phyloP scores from a whole-genome alignment of 2,329 filamentous ascomycete species.

The Trichoderma citrinoviride region DNA sequence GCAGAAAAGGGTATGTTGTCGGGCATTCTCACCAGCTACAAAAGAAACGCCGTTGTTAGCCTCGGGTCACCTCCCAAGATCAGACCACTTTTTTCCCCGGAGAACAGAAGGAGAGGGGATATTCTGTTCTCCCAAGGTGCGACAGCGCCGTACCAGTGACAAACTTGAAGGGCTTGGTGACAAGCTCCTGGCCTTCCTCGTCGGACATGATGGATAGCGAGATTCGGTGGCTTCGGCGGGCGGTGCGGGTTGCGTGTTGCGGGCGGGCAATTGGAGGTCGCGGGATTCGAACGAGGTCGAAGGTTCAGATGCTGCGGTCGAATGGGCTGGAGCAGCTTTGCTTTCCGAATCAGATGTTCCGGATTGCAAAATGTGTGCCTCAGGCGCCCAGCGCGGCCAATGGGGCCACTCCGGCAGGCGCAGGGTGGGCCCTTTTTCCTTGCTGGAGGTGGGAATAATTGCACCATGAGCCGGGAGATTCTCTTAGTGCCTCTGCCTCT shows the following conservation, averaged over 20 bases:
- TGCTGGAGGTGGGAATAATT: conserved; percentile 29
- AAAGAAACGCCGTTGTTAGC: conserved; percentile 38
- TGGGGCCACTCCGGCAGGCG: conserved; percentile 31
- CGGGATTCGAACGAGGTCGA: conserved; percentile 30
- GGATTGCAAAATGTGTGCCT: conserved; percentile 39
- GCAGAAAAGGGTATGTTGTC: conserved; percentile 24
- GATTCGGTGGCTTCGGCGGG: conserved; percentile 26
- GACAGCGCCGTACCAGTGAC: conserved; percentile 75
- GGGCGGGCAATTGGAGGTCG: conserved; percentile 9
- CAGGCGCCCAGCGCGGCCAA: conserved; percentile 38
- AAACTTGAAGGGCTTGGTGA: conserved; percentile 99
- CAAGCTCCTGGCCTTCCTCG: conserved; percentile 70
- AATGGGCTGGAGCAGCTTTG: conserved; percentile 28
- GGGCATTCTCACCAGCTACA: conserved; percentile 45
- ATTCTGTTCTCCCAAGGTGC: conserved; percentile 23
- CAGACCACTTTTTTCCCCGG: conserved; percentile 35
- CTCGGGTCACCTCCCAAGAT: conserved; percentile 34
- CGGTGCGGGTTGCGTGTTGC: conserved; percentile 35
- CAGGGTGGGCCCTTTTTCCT: conserved; percentile 27
- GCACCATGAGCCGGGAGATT: conserved; percentile 33
- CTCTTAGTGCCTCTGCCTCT: conserved; percentile 28
- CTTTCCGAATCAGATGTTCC: conserved; percentile 44
- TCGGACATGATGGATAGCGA: conserved; percentile 73
- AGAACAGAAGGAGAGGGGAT: conserved; percentile 33
- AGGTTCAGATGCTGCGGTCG: conserved; percentile 33